Conservation (phyloP, 768 basidiomycete genomes). For the Lactarius sanguifluus region DNA sequence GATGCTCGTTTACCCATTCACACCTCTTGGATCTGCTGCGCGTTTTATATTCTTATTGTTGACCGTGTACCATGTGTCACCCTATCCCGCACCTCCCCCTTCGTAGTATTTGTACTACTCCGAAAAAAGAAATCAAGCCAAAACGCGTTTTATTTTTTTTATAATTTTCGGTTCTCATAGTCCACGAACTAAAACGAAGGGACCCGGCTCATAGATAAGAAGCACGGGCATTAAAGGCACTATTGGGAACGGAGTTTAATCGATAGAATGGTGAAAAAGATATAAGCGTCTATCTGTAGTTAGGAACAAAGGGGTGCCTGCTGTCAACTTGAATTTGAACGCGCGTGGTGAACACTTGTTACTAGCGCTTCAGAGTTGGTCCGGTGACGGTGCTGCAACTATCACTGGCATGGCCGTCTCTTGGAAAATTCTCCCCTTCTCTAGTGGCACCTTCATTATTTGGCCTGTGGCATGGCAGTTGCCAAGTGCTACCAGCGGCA, state of each 20-base stretch:
- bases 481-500: neutral
- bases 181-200: neutral
- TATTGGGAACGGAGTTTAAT: neutral
- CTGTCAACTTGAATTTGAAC: neutral
- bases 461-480: neutral
- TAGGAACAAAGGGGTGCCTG: neutral
- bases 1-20: constrained; percentile 6
- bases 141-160: neutral
- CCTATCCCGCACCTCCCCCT: neutral
- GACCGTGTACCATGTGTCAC: constrained; percentile 22
- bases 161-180: neutral
- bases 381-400: neutral
- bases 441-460: neutral
- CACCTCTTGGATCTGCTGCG: constrained; percentile 14
- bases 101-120: neutral
- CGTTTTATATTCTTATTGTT: constrained; percentile 27
- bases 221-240: neutral
- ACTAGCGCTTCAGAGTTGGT: neutral
- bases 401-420: neutral
- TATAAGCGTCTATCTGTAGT: neutral
- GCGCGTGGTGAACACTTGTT: neutral
- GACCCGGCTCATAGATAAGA: neutral
- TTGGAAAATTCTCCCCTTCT: neutral
- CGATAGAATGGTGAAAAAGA: neutral
- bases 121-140: constrained; percentile 5